Percentiles rank a stretch among this genome's conserved stretches.
phyloP scores from a whole-genome alignment of 208 protist genomes.

The Histomonas meleagridis region DNA sequence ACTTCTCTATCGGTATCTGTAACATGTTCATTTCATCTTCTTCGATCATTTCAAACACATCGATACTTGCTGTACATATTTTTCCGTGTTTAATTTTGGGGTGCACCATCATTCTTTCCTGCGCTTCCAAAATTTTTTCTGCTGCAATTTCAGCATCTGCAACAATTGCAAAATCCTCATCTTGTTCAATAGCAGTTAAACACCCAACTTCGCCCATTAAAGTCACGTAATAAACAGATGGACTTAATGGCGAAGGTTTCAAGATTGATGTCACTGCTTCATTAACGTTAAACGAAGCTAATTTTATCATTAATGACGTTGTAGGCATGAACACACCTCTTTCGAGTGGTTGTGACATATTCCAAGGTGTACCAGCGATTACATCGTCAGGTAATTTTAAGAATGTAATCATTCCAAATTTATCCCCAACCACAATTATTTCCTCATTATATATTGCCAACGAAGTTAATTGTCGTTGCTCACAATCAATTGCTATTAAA shows the following conservation, averaged over 20 bases:
- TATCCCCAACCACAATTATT: neutral
- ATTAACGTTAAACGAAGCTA: neutral
- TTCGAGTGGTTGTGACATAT: neutral
- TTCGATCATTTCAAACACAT: too few species aligned
- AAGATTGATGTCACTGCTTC: neutral
- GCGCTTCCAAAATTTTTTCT: conserved; percentile 4
- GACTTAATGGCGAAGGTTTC: neutral
- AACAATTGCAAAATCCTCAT: neutral
- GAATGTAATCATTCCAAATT: neutral
- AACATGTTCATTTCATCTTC: too few species aligned
- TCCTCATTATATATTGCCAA: neutral
- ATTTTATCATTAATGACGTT: neutral
- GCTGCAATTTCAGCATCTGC: neutral
- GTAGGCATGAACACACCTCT: neutral
- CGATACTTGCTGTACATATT: too few species aligned
- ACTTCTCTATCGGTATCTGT: too few species aligned
- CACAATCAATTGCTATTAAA: too few species aligned
- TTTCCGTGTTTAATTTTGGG: too few species aligned
- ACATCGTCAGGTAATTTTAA: neutral
- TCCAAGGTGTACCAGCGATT: neutral
- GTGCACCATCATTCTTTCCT: too few species aligned
- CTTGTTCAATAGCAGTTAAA: neutral
- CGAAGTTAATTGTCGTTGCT: neutral
- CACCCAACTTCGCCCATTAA: neutral
- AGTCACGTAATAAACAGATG: neutral